Base-by-base conservation (phyloP, 495 filamentous ascomycete species). In the Glutinoglossum americanum region DNA sequence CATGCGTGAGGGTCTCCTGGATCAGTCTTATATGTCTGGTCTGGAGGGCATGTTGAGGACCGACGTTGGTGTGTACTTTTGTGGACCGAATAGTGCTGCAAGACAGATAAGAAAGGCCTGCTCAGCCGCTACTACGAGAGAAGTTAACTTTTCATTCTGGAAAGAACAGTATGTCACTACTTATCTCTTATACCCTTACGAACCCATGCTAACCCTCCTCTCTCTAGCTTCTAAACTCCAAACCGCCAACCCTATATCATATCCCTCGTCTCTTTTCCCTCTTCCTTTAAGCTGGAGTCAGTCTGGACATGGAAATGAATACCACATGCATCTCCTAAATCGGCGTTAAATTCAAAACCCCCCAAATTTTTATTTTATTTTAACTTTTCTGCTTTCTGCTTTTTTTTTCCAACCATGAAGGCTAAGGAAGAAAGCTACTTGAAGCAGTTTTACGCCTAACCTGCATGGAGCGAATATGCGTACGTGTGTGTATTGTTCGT, bases 51-150 rank as follows among this genome's bases (percentile, higher is more conserved):
- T 74, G 59, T 71, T 80, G 65, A 75, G 76, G 61, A 92, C 87
- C 7, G 84, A 94, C 47, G 83, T 99, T 25, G 92, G 92, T 68
- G 90, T 99, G 41, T 99, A 99, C 70, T 97, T 99, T 73, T 99
- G 92, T 66, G 89, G 89, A 56, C 85, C 85, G 1, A 87, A 80
- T 61, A 72, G 75, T n/a, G 79, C 79, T 64, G 90, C 90, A 0
- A 75, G 87, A 62, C 80, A 89, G 65, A 96, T 99, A 64, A 80
- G 80, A 66, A 81, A 80, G 65, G 89, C 92, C 15, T 82, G 86
- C 54, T 82, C 79, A 63, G 64, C 69, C 48, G 80, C 82, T 7
- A 85, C 80, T 21, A 80, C 75, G 7, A 77, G 74, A 60, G 85
- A 94, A 61, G 85, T 98, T 57, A 78, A 78, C 57, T 99, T 97